phyloP scores from a whole-genome alignment of 306 rosid genomes.

The Cicer pinnatifidum region DNA sequence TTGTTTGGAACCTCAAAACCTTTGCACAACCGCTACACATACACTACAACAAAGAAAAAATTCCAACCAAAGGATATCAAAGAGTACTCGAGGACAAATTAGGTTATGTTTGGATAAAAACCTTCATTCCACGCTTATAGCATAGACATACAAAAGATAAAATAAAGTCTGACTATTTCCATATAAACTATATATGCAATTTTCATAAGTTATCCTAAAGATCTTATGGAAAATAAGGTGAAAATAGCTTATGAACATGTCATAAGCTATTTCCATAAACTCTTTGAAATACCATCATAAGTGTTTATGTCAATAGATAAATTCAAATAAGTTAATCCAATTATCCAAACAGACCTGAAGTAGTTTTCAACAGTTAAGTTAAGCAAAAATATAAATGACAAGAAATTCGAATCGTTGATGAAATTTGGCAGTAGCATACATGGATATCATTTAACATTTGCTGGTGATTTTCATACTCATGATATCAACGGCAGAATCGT shows the following conservation, averaged over 20 bases:
- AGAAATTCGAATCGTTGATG: background rate
- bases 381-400: background rate
- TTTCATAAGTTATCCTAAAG: background rate
- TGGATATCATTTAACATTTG: slow-evolving; percentile 2
- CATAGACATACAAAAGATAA: background rate
- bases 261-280: background rate
- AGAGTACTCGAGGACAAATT: background rate
- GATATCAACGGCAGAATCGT: slow-evolving; percentile 29
- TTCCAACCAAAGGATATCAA: slow-evolving; percentile 33
- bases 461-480: slow-evolving; percentile 16
- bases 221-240: background rate
- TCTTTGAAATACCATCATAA: background rate
- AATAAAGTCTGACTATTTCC: background rate
- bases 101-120: background rate
- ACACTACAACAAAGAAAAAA: slow-evolving; percentile 64
- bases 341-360: background rate
- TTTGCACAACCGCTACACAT: slow-evolving; percentile 94
- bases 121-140: background rate
- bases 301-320: background rate
- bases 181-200: background rate
- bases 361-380: slow-evolving; percentile 16
- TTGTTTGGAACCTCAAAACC: slow-evolving; percentile 86
- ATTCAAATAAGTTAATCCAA: background rate
- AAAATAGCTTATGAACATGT: background rate
- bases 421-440: slow-evolving; percentile 24